Percentiles rank a stretch among this genome's conserved stretches.
These are phyloP conservation scores for Fusarium staphyleae DNA, from an alignment of 2,329 filamentous ascomycete species.

Conservation along the genomic window DNA sequence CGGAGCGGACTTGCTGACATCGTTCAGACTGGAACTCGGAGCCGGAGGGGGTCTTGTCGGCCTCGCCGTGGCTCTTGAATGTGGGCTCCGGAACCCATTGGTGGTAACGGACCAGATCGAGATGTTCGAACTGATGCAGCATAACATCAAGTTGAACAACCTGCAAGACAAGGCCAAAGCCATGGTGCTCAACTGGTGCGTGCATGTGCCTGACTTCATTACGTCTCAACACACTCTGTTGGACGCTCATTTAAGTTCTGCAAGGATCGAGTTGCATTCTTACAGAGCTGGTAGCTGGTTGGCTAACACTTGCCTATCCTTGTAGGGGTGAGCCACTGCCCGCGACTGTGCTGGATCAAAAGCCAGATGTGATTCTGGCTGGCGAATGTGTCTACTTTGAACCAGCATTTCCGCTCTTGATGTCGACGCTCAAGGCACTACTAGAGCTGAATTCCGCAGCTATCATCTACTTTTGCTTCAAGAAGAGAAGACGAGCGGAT, in stretches of 20 bases:
- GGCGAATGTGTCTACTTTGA: constrained; percentile 98
- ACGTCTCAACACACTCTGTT: constrained; percentile 36
- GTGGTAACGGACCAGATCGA: constrained; percentile 86
- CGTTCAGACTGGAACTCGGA: constrained; percentile 81
- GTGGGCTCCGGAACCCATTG: constrained; percentile 61
- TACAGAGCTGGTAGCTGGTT: constrained; percentile 11
- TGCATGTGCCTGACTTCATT: constrained; percentile 30
- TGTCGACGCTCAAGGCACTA: constrained; percentile 78
- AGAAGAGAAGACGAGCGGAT: constrained; percentile 84
- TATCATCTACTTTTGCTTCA: constrained; percentile 86
- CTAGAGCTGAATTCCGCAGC: constrained; percentile 73
- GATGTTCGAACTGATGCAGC: constrained; percentile 85
- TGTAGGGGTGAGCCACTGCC: constrained; percentile 67
- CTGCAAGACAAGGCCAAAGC: constrained; percentile 70
- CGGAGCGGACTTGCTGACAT: constrained; percentile 33
- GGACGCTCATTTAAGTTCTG: background rate
- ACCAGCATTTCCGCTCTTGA: constrained; percentile 87
- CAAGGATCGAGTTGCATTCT: background rate
- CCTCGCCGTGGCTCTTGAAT: constrained; percentile 65
- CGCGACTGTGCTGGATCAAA: constrained; percentile 58
- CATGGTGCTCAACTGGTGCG: constrained; percentile 81
- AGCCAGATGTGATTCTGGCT: constrained; percentile 85
- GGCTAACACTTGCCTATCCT: constrained; percentile 30
- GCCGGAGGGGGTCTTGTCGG: constrained; percentile 90
- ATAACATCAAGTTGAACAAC: constrained; percentile 84